Base-by-base conservation (phyloP, 768 basidiomycete species). In the Naganishia vishniacii region DNA sequence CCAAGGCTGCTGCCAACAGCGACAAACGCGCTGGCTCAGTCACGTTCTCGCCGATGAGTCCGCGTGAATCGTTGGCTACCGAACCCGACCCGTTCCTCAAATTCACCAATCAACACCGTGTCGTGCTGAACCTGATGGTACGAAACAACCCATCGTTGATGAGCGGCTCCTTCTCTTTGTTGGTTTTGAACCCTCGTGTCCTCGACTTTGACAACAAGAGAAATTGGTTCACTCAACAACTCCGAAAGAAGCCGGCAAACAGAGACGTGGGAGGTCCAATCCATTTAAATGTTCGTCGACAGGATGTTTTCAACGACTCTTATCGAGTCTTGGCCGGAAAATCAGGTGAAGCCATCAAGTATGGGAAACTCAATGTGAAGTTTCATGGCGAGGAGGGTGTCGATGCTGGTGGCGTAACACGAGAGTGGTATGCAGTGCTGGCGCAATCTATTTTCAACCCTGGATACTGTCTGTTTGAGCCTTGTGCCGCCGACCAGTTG, bases 191-290 rank as follows among this genome's bases (percentile, higher is more conserved):
- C 72, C 87, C 95, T 48, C 86, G 91, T 31, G 92, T 98, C 25
- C 83, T 99, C 62, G 95, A 98, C 81, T 98, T 98, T 74, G 95
- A 98, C 81, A 98, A 98, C 85, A 99, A 99, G 80, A 85, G 95
- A 37, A 94, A 93, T 73, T 73, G 76, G 76, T 77, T 77, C 68
- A 72, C 71, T 65, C 76, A 74, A 61, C 75, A 75, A 60, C 68
- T 75, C 32, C 72, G 73, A 65, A 65, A 68, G 40, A 73, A 72
- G 62, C 62, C 67, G 32, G 69, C 73, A 20, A 53, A 58, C 4
- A 31, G 47, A 4, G 63, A 68, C n/a, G 61, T 64, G 0, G 47
- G 65, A 0, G 61, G 67, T 13, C 58, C 64, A 15, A 60, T 77
- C 23, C 69, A 72, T 26, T 65, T 77, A 23, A 73, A 72, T 60